Evolutionary conservation across 768 basidiomycete genomes (phyloP), one percentile per base, ranked within the genome.

Genomic region (Suillus lakei): DNA sequence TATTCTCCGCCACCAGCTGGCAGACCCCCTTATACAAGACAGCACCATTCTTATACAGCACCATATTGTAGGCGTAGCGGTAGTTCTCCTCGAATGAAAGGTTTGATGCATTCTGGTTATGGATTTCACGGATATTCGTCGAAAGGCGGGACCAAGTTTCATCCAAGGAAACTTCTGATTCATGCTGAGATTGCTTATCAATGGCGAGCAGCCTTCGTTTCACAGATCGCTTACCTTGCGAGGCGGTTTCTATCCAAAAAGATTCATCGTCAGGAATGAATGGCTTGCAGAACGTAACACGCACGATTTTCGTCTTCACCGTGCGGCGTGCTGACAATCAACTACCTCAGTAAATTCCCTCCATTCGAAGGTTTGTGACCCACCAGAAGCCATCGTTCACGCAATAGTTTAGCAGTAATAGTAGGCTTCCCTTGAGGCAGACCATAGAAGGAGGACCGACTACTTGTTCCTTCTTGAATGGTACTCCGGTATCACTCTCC

Each of bases 61-160:
- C 96, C 86, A 99, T 89, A 74, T 96, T 95, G 79, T 98, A 98
- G 23, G 91, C 95, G 75, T 92, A 95, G 50, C 97, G 86, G 76
- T 98, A 95, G 69, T 95, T 93, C 79, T 96, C 96, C 76, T 99
- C 94, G 70, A 91, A 96, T 26, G 91, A 92, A 39, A 99, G 86
- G 71, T 89, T 90, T 58, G 88, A 87, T 4, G 95, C 94, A 76
- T 97, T 95, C 78, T 97, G 94, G 70, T 93, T 91, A 76, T 97
- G 95, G 60, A 99, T 98, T 82, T 97, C 95, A 64, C 88, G 85
- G 70, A 99, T 96, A 68, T 98, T 98, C 67, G 83, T 82, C 13
- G 93, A 83, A 15, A 99, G 82, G 68, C 87, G 87, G 7, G 83
- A 74, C 94, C 96, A 98, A 50, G 91, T 96, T 69, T 92, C 89